phyloP scores from a whole-genome alignment of 164 flowering plant genomes.

The Malania oleifera region DNA sequence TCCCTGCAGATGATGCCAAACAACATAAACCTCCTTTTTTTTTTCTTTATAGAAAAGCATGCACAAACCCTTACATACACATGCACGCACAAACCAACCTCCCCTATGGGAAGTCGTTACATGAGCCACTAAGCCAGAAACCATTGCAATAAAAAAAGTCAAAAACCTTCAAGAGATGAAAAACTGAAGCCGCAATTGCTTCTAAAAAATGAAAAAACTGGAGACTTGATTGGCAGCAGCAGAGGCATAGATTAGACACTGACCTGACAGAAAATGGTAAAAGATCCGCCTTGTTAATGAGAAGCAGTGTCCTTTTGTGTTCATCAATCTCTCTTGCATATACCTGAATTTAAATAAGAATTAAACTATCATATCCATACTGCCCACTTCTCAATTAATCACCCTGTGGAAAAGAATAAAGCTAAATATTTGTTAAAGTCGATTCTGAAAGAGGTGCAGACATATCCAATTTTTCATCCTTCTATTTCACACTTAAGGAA shows the following conservation, averaged over 20 bases:
- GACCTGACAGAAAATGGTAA: slow-evolving; percentile 71
- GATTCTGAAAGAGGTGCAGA: no score
- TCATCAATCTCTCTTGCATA: slow-evolving; percentile 80
- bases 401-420: background rate
- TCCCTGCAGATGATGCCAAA: slow-evolving; percentile 37
- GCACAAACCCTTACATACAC: no score
- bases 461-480: background rate
- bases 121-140: no score
- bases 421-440: no score
- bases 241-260: slow-evolving; percentile 1
- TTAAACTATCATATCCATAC: background rate
- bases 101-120: no score
- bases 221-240: background rate
- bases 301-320: slow-evolving; percentile 77
- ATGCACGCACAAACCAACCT: no score
- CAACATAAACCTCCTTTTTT: no score
- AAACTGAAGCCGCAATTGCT: no score
- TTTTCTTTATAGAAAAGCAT: no score
- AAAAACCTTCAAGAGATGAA: no score
- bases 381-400: background rate
- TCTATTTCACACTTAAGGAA: background rate
- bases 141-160: no score
- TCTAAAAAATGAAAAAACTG: background rate
- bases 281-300: slow-evolving; percentile 94
- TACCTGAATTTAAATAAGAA: slow-evolving; percentile 36